Percentiles rank a stretch among this genome's conserved stretches.
Conservation (phyloP, 331 rosid species). For the Ulmus americana region DNA sequence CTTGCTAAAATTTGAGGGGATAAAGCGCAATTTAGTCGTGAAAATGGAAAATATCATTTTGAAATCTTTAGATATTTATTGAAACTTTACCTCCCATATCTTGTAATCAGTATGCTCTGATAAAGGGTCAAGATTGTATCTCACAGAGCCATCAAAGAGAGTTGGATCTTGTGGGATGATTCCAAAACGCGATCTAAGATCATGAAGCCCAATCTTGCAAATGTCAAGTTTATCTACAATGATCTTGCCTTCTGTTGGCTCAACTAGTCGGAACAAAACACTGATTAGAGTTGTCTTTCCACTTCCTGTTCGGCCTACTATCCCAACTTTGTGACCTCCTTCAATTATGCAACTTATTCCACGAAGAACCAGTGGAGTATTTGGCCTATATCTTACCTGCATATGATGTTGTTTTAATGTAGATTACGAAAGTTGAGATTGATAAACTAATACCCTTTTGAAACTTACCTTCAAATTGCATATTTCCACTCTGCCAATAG, state of each 20-base stretch:
- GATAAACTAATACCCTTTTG: background rate
- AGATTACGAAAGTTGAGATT: background rate
- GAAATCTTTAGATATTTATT: too few relatives aligned
- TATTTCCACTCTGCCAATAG: conserved; percentile 22
- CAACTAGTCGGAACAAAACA: conserved; percentile 26
- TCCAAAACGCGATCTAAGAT: conserved; percentile 28
- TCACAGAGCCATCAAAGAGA: conserved; percentile 29
- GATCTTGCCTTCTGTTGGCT: conserved; percentile 24
- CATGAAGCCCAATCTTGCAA: conserved; percentile 25
- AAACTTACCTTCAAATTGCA: conserved; percentile 26
- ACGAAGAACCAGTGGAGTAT: conserved; percentile 23
- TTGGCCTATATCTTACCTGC: conserved; percentile 29
- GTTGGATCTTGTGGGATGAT: conserved; percentile 34
- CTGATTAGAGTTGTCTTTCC: conserved; percentile 32
- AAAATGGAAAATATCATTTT: too few relatives aligned
- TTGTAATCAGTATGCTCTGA: conserved; percentile 18
- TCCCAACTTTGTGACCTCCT: conserved; percentile 32
- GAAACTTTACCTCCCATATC: conserved; percentile 26
- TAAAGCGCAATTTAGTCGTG: too few relatives aligned
- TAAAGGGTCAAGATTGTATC: conserved; percentile 31
- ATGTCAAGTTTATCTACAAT: conserved; percentile 24
- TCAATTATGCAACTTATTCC: conserved; percentile 25
- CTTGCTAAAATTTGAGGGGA: background rate
- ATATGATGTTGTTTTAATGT: background rate
- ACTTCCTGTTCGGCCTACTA: conserved; percentile 33